Base-by-base conservation (phyloP, 2,329 filamentous ascomycete species). In the Magnaporthiopsis incrustans region DNA sequence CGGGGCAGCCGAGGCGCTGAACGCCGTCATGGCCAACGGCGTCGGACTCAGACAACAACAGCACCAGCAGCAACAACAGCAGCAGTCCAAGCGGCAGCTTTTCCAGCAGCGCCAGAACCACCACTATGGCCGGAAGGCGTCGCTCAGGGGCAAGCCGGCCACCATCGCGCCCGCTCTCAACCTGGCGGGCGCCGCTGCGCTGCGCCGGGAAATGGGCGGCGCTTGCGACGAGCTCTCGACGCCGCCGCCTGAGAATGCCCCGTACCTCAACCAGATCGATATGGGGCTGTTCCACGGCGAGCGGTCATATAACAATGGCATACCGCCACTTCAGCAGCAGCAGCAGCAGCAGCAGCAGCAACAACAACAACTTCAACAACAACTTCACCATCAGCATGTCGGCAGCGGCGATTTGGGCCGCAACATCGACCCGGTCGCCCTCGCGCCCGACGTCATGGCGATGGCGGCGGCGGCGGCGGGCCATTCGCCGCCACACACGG, bases 191-290 rank as follows among this genome's bases (percentile, higher is more conserved):
- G 61, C 61, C 53, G 61, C 61, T 33, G 50, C 61, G 11, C 26
- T 33, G 12, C 50, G 32, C 14, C 61, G 53, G 25, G 44, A 62
- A 25, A 56, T 62, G 50, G 61, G 60, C 26, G 38, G 44, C 68
- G 68, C 66, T 50, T 70, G 69, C 53, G 67, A 77, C 27, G 73
- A 76, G 26, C 70, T 74, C 33, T 74, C 77, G 57, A 85, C 82
- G 25, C 82, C 83, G n/a, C 82, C 83, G 5, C 81, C 82, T 0
- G 82, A 85, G 66, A 79, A 79, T 59, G 70, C 76, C 26, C 76
- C 77, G 1, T 78, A 69, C 59, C 65, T 71, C 27, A 69, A 67
- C 62, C 30, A 61, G 4, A 63, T 65, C 5, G 65, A 67, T 62
- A 61, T 66, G 57, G 64, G 64, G 18, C 60, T 67, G 12, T 69